A percentile compares a stretch with the other conserved stretches of the same genome.
Conservation (phyloP, 78 protist genomes). For the Dictyostelium purpureum region DNA sequence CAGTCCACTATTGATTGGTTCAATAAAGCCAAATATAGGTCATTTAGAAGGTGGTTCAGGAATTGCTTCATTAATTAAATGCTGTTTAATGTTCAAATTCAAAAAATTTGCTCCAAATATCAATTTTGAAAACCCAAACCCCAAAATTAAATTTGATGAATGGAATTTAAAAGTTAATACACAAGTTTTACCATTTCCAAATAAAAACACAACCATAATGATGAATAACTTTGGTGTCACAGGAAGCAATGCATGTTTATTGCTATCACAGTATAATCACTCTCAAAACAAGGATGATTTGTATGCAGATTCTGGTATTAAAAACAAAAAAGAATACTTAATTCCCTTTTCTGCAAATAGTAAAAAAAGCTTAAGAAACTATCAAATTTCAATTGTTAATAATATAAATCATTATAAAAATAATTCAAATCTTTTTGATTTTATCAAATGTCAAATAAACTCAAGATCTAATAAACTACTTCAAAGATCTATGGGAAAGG, state of each 20-base stretch:
- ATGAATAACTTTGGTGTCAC: conserved; percentile 38
- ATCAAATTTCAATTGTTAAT: neutral
- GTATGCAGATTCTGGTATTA: too few relatives aligned
- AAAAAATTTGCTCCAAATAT: conserved; percentile 23
- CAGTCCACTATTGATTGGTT: conserved; percentile 22
- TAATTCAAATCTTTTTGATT: neutral
- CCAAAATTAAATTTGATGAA: conserved; percentile 14
- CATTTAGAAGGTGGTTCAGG: conserved; percentile 50
- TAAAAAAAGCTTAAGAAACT: neutral
- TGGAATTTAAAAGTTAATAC: conserved; percentile 31
- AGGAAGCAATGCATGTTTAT: conserved; percentile 33
- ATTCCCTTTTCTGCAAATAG: neutral
- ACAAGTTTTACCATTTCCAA: neutral
- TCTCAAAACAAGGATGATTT: neutral
- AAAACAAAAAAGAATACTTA: neutral
- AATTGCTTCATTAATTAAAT: neutral
- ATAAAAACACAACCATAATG: neutral
- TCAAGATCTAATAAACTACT: neutral
- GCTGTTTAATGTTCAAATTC: conserved; percentile 9
- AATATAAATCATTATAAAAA: too few relatives aligned
- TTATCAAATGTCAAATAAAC: neutral
- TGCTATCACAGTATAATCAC: neutral
- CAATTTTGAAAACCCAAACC: neutral
- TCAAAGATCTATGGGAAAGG: conserved; percentile 3
- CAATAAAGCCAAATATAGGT: conserved; percentile 44